Base-by-base conservation (phyloP, 2,329 filamentous ascomycete species). In the Purpureocillium lavendulum region DNA sequence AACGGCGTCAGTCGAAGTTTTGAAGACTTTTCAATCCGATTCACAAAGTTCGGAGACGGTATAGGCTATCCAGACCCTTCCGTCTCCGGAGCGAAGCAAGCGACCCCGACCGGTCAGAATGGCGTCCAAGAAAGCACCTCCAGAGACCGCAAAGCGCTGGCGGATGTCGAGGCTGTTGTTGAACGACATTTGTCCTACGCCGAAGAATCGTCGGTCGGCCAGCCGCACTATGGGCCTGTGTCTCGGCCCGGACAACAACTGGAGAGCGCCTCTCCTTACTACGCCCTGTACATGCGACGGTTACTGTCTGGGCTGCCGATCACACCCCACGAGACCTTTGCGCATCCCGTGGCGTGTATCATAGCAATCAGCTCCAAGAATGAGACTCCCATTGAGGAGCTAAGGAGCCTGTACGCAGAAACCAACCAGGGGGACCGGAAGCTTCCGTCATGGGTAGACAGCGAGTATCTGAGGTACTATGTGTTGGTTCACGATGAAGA, bases 401-500 rank as follows among this genome's bases (percentile, higher is more conserved):
- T 98, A 33, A 74, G 89, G 40, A 81, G 78, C 48, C 67, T 98
- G 4, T 98, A 97, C 59, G 75, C 77, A 36, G 84, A 87, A 49
- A 92, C 87, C n/a, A 89, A 79, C 47, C 77, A 81, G 42, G 88
- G 87, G 10, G 77, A 82, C 30, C 75, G 76, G 49, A 75, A 76
- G 40, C 64, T 94, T 40, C 90, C 90, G 1, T 69, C 75, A 15
- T 98, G 90, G 84, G 84, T 96, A 1, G 82, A 94, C 55, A 82
- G 84, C 24, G 88, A 97, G 45, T 98, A 92, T 59, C 68, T 98
- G 47, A 78, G 92, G 46, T 98, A 98, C 61, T 98, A 98, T 61
- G 86, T 98, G 13, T 70, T 98, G 32, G 83, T 98, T 14, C 92
- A 98, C 54, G 92, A 98, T 51, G 94, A 98, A 63, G 92, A 98